These are phyloP conservation scores for Pichia sp. DNA, from an alignment of 1,139 yeast species.

Conservation along the genomic window DNA sequence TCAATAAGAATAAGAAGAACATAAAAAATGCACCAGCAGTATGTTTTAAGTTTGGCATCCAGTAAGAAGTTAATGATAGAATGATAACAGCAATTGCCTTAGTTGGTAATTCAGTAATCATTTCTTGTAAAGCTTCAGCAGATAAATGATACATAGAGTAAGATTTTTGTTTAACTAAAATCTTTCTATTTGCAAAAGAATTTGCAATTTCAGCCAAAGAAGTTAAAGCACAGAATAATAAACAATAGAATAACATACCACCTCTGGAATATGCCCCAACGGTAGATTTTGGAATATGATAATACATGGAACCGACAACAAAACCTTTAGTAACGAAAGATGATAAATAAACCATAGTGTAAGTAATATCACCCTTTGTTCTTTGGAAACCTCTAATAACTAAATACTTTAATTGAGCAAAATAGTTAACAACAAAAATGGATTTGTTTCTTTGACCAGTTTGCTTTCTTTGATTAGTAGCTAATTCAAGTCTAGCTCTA, in stretches of 20 bases:
- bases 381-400: constrained; percentile 44
- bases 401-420: constrained; percentile 43
- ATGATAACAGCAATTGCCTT: constrained; percentile 38
- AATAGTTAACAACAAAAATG: constrained; percentile 40
- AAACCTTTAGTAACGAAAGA: constrained; percentile 48
- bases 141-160: constrained; percentile 54
- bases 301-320: constrained; percentile 47
- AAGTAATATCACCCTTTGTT: constrained; percentile 38
- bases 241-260: constrained; percentile 48
- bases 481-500: constrained; percentile 32
- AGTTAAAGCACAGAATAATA: constrained; percentile 48
- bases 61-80: constrained; percentile 44
- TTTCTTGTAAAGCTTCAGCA: constrained; percentile 48
- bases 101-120: constrained; percentile 43
- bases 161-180: constrained; percentile 49
- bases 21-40: constrained; percentile 52
- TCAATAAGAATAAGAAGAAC: constrained; percentile 39
- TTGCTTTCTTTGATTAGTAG: constrained; percentile 36
- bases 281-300: constrained; percentile 38
- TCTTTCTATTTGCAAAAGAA: constrained; percentile 45
- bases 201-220: constrained; percentile 48
- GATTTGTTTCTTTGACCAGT: constrained; percentile 33
- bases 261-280: constrained; percentile 54
- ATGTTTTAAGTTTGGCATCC: constrained; percentile 43
- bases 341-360: constrained; percentile 33